phyloP scores from a whole-genome alignment of 192 early-diverging fungal species.

The Podila clonocystis region DNA sequence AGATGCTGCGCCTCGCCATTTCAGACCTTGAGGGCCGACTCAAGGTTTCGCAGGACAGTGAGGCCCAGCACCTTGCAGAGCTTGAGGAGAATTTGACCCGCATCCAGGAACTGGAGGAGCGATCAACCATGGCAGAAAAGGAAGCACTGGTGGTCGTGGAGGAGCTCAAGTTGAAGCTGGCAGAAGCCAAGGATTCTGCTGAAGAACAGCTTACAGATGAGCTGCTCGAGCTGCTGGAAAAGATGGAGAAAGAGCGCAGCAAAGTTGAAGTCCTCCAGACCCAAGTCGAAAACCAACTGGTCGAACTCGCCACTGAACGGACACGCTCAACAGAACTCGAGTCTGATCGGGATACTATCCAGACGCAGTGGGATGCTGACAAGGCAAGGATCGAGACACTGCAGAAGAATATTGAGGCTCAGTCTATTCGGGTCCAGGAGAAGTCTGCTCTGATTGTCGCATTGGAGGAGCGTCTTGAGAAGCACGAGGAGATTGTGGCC shows the following conservation, averaged over 20 bases:
- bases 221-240: conserved; percentile 24
- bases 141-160: conserved; percentile 32
- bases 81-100: conserved; percentile 32
- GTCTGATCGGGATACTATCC: conserved; percentile 27
- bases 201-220: conserved; percentile 27
- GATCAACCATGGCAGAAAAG: conserved; percentile 37
- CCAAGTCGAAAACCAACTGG: conserved; percentile 35
- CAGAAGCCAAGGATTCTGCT: conserved; percentile 21
- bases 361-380: conserved; percentile 29
- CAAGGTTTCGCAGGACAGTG: conserved; percentile 14
- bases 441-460: conserved; percentile 18
- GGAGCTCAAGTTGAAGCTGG: conserved; percentile 30
- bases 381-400: conserved; percentile 27
- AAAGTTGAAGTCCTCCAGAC: conserved; percentile 40
- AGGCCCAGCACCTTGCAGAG: conserved; percentile 16
- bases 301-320: conserved; percentile 17
- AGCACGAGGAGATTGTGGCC: conserved; percentile 14
- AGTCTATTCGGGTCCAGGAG: conserved; percentile 14
- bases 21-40: conserved; percentile 27
- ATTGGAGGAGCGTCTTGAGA: conserved; percentile 7
- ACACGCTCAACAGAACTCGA: conserved; percentile 28
- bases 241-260: conserved; percentile 41
- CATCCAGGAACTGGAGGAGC: conserved; percentile 40
- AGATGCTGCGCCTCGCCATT: conserved; percentile 37
- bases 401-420: conserved; percentile 33